Evolutionary conservation across 495 filamentous ascomycete species (phyloP), one percentile per base, ranked within the genome.

Genomic region (Aspergillus bertholletiae): DNA sequence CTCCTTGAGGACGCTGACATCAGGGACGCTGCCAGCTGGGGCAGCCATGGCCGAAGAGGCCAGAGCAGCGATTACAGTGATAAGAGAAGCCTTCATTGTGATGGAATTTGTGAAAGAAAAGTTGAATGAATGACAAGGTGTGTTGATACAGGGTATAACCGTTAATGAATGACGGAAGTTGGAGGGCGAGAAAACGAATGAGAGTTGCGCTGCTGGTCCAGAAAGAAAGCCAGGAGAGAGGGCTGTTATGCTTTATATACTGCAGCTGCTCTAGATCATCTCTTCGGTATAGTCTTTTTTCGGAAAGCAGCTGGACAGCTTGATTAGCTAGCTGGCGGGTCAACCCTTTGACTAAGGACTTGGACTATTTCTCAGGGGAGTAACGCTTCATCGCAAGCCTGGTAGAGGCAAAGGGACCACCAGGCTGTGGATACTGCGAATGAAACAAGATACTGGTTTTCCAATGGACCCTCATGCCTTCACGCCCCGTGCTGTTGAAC

Each of bases 71-170:
- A 74, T n/a, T 51, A 60, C 58, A 49, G 70, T 56, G 49, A 65
- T 54, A 37, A 72, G 66, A 32, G 67, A 63, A 51, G 64, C 63
- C 71, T 74, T 74, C 71, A 74, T 72, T 55, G 28, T 74, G 65
- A 59, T 18, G 57, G 26, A 57, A 41, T 58, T 62, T 56, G 53
- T 60, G 45, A 56, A 51, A 50, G 54, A 39, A 60, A 59, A 59
- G n/a, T n/a, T 51, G 40, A 58, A 48, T 50, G 57, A 49, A 23
- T 40, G 43, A 46, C 39, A 30, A 6, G n/a, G 15, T 8, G 34
- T 52, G 22, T 45, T 45, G 32, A 52, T 20, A 44, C 39, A 46
- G 49, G 56, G 18, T 15, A 26, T 34, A 39, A 22, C 24, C 47
- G n/a, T 24, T 18, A 71, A 68, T 50, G 71, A 74, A 57, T 64